A percentile compares a stretch with the other conserved stretches of the same genome.
These are phyloP conservation scores for Euclidium syriacum DNA, from an alignment of 345 rosid genomes.

Conservation along the genomic window DNA sequence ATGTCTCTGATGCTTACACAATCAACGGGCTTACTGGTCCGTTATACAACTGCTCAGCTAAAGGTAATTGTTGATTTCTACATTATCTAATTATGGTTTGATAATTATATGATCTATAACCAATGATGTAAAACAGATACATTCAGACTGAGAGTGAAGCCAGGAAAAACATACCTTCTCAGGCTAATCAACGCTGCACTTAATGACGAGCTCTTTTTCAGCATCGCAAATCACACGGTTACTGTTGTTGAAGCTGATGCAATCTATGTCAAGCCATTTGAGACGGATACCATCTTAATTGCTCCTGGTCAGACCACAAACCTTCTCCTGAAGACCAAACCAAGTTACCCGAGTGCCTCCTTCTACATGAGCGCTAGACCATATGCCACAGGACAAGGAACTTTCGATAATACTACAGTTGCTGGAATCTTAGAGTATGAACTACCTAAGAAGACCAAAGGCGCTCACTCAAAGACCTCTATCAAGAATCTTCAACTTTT, in stretches of 20 bases:
- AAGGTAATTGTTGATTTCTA: conserved; percentile 36
- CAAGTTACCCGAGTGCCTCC: conserved; percentile 31
- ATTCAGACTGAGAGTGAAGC: conserved; percentile 34
- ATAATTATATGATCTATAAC: not conserved
- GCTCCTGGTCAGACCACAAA: conserved; percentile 39
- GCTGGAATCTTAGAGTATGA: conserved; percentile 37
- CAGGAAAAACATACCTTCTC: conserved; percentile 38
- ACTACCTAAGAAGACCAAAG: conserved; percentile 17
- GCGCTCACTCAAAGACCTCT: conserved; percentile 21
- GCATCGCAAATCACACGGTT: conserved; percentile 35
- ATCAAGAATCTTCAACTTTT: conserved; percentile 38
- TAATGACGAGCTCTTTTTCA: conserved; percentile 36
- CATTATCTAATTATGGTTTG: not conserved
- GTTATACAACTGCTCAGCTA: conserved; percentile 67
- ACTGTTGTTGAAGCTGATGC: conserved; percentile 39
- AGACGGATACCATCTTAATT: conserved; percentile 31
- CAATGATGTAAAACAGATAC: conserved; percentile 29
- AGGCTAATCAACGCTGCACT: conserved; percentile 37
- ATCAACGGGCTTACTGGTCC: conserved; percentile 78
- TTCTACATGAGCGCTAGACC: conserved; percentile 62
- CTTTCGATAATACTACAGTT: conserved; percentile 40
- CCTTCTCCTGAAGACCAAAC: conserved; percentile 29
- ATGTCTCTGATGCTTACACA: conserved; percentile 79
- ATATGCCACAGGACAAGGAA: conserved; percentile 57
- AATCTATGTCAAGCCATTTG: conserved; percentile 34